Conservation (phyloP, 2,329 filamentous ascomycete species). For the Fusarium dimerum region DNA sequence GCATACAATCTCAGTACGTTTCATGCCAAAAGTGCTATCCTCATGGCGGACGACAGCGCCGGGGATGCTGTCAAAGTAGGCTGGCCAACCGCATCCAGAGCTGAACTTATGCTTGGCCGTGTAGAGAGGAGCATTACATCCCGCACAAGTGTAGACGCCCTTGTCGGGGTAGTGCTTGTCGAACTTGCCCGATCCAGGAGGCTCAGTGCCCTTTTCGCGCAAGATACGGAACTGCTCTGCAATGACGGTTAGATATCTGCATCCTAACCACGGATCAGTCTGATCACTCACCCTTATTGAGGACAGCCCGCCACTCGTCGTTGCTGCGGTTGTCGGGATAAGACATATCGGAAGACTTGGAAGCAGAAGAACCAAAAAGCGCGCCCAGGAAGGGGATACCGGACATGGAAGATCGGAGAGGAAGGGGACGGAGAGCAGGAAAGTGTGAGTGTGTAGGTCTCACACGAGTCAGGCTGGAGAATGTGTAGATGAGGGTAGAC, state of each 20-base stretch:
- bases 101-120: constrained; percentile 94
- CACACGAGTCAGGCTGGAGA: constrained; percentile 46
- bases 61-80: constrained; percentile 94
- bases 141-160: constrained; percentile 86
- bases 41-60: constrained; percentile 83
- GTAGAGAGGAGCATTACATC: constrained; percentile 86
- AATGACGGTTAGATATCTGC: constrained; percentile 7
- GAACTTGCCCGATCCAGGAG: constrained; percentile 76
- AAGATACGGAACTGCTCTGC: constrained; percentile 94
- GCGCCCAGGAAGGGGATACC: constrained; percentile 76
- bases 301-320: constrained; percentile 85
- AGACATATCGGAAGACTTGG: constrained; percentile 60
- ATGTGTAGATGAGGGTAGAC: constrained; percentile 48
- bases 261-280: background rate
- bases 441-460: constrained; percentile 30
- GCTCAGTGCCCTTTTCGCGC: constrained; percentile 88
- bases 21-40: constrained; percentile 78
- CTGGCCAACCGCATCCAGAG: constrained; percentile 95
- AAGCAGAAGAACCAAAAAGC: constrained; percentile 69
- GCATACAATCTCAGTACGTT: constrained; percentile 90
- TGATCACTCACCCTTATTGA: constrained; percentile 55
- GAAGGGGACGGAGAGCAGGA: constrained; percentile 28
- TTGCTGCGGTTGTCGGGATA: constrained; percentile 81
- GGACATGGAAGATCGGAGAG: constrained; percentile 62
- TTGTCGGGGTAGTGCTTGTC: constrained; percentile 78